Base-by-base conservation (phyloP, 2,329 filamentous ascomycete genomes). In the Hymenoscyphus scutula region DNA sequence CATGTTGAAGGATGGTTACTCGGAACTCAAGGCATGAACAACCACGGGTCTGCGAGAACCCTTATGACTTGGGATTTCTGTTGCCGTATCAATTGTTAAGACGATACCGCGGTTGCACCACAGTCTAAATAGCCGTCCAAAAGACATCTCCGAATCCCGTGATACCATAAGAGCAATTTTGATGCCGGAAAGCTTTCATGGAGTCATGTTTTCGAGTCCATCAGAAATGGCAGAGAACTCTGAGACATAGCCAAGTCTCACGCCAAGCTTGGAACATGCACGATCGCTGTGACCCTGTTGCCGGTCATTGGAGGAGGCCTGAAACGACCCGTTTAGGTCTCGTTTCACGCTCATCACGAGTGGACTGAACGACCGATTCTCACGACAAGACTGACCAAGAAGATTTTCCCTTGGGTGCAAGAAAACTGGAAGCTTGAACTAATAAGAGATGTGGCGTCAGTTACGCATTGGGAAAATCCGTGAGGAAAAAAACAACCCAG, bases 241-340 rank as follows among this genome's bases (percentile, higher is more conserved):
- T 54, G 53, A 54, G 19, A 32, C 53, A 23, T 15, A 23, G 55
- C 55, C 32, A 37, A 38, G 32, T 37, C 32, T 56, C 54, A 37
- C 54, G 54, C 54, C 54, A 56, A 56, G 54, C 30, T 6, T 25
- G n/a, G 37, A 37, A 23, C 53, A 54, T 56, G 30, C 2, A 23
- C 37, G 10, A 25, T 37, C 32, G 55, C 30, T 37, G 55, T 25
- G 55, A 37, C 23, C 55, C 53, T 13, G 53, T 30, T 55, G 45
- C 10, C 25, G 13, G 53, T 29, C 30, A 56, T 56, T 56, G 32
- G 15, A 29, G 15, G 55, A 56, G 1, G 15, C 41, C 41, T 48
- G 41, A 48, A 48, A 48, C 41, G 41, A 48, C n/a, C n/a, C 19
- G 19, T 8, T 7, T 1, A 1, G 41, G 7, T 8, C n/a, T 23